Base-by-base conservation (phyloP, 2,329 filamentous ascomycete species). In the Alternaria ventricosa region DNA sequence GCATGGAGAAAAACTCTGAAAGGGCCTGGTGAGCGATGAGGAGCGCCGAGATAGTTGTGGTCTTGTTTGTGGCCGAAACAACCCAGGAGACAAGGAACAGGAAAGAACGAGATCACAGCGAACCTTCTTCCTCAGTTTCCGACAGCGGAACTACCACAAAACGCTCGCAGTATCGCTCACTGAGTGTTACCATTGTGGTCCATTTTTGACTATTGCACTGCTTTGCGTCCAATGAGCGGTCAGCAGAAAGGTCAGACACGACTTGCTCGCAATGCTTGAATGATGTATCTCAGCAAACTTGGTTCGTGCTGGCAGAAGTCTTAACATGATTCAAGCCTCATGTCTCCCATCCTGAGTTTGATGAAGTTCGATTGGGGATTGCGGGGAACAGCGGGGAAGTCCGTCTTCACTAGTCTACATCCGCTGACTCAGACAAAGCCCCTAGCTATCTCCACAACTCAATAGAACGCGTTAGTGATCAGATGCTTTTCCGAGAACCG, bases 211-310 rank as follows among this genome's bases (percentile, higher is more conserved):
- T 11, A 27, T 20, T 36, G 28, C 49, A 28, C 49, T 33, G 22
- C 49, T 2, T 8, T 23, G 3, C 28, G 20, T 53, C 30, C 20
- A 53, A 36, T 8, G 20, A 41, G 30, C 30, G 20, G 7, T 15
- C 20, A 25, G 15, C 20, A 23, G n/a, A 4, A 53, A 11, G 49
- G 49, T 23, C 49, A 12, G 18, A 0, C 8, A 3, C 49, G 9
- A 25, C 22, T 6, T 18, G 4, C 4, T 53, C 5, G 5, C 3
- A 51, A 5, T 12, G 20, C 49, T 4, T 25, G 2, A 0, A 7
- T 5, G 2, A 1, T 23, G 4, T 12, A 20, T 36, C 4, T 12
- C 7, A 5, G 9, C 4, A 8, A 2, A 2, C 0, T n/a, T 0
- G 13, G 13, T 9, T 13, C 9, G 23, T 12, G 0, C 3, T 3